Conservation (phyloP, 495 filamentous ascomycete species). For the Amniculicola lignicola region DNA sequence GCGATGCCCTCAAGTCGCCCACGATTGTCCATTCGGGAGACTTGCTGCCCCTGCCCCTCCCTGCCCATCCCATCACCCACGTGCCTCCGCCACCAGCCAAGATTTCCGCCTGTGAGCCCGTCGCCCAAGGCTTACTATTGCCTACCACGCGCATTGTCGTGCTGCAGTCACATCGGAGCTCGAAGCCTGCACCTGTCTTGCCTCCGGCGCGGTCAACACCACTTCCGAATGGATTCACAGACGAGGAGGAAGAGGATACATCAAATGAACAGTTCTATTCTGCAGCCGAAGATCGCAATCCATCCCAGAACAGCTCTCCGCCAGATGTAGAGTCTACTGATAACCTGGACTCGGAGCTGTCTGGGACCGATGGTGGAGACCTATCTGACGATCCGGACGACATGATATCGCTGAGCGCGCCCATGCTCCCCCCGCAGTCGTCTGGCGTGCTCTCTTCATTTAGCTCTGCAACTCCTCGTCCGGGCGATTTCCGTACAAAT, state of each 20-base stretch:
- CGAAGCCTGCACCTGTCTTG: constrained; percentile 42
- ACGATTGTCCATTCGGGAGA: constrained; percentile 81
- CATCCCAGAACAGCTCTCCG: constrained; percentile 52
- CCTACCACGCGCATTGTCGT: constrained; percentile 67
- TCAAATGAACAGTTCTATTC: constrained; percentile 87
- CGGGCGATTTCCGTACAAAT: constrained; percentile 53
- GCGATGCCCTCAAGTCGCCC: constrained; percentile 65
- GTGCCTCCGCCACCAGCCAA: constrained; percentile 71
- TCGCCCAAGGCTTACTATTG: constrained; percentile 79
- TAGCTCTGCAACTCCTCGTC: constrained; percentile 68
- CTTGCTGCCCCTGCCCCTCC: constrained; percentile 74
- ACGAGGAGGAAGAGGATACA: constrained; percentile 72
- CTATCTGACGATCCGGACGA: constrained; percentile 44
- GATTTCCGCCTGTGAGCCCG: constrained; percentile 64
- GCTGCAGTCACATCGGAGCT: constrained; percentile 52
- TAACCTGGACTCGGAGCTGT: constrained; percentile 39
- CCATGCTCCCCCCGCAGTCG: constrained; percentile 65
- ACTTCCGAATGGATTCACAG: constrained; percentile 55
- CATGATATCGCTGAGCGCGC: constrained; percentile 73
- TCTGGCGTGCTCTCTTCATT: constrained; percentile 68
- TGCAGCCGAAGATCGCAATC: constrained; percentile 72
- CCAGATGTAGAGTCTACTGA: constrained; percentile 51
- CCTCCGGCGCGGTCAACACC: constrained; percentile 42
- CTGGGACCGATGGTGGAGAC: constrained; percentile 39
- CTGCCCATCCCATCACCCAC: constrained; percentile 86